A percentile compares a stretch with the other conserved stretches of the same genome.
phyloP scores from a whole-genome alignment of 208 protist genomes.

The Wallacemonas sp. region DNA sequence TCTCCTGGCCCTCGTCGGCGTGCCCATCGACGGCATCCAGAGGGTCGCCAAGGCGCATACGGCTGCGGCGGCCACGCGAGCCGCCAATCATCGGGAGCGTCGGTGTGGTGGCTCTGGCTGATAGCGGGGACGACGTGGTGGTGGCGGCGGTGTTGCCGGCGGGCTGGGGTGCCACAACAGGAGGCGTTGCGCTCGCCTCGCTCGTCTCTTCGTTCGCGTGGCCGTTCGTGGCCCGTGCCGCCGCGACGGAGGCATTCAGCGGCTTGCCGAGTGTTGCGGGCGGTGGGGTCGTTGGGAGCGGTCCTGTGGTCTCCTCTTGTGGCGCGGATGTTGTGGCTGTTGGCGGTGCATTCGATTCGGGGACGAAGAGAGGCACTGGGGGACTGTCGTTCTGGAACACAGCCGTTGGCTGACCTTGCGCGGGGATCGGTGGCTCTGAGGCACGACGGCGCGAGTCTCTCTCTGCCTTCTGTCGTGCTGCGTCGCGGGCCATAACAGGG shows the following conservation, averaged over 20 bases:
- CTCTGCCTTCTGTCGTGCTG: background rate
- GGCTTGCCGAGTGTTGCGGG: background rate
- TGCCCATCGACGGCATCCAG: background rate
- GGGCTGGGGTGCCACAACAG: too few relatives aligned
- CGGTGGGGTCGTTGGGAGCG: background rate
- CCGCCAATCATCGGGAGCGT: slow-evolving; percentile 1
- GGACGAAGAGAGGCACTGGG: too few relatives aligned
- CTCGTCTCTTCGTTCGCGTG: too few relatives aligned
- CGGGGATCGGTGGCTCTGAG: slow-evolving; percentile 4
- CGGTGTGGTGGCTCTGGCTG: slow-evolving; percentile 7
- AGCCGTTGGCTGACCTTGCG: background rate
- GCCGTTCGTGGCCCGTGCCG: background rate
- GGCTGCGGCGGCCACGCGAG: slow-evolving; percentile 7
- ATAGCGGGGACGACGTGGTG: too few relatives aligned
- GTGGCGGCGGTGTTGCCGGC: too few relatives aligned
- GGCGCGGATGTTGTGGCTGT: too few relatives aligned
- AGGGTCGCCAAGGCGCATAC: background rate
- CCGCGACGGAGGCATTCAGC: background rate
- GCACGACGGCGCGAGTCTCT: background rate
- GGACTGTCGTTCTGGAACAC: too few relatives aligned
- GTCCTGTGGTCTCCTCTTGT: background rate
- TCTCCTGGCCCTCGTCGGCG: slow-evolving; percentile 37
- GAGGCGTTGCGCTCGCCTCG: too few relatives aligned
- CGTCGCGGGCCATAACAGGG: background rate
- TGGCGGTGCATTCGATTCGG: too few relatives aligned